Conservation (phyloP, 2,329 filamentous ascomycete genomes). For the Curvularia eragrostidis region DNA sequence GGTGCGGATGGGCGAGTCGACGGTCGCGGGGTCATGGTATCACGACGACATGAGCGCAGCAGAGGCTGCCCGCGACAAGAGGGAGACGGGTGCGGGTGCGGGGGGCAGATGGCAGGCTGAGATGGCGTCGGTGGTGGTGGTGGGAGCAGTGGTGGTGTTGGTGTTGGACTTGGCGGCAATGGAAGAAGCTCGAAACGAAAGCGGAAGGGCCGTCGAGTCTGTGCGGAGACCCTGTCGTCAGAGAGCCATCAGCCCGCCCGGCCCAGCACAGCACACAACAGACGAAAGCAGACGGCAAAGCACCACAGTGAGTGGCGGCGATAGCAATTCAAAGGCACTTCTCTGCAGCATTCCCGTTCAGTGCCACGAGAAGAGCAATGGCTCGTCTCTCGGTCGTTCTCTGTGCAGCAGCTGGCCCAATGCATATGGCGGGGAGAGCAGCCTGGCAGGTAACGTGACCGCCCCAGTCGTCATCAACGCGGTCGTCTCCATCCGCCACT, state of each 20-base stretch:
- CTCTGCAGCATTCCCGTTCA: neutral
- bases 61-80: conserved; percentile 32
- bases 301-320: too few relatives aligned
- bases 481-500: conserved; percentile 13
- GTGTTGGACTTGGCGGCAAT: conserved; percentile 9
- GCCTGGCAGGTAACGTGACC: conserved; percentile 7
- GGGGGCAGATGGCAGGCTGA: conserved; percentile 15
- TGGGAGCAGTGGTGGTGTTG: conserved; percentile 1
- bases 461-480: conserved; percentile 7
- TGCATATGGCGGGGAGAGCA: neutral
- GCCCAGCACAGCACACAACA: too few relatives aligned
- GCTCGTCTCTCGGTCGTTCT: too few relatives aligned
- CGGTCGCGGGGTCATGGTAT: conserved; percentile 43
- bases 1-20: conserved; percentile 29
- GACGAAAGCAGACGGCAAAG: too few relatives aligned
- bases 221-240: conserved; percentile 21
- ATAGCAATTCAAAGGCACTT: neutral
- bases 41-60: conserved; percentile 47
- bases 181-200: conserved; percentile 25
- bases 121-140: conserved; percentile 9
- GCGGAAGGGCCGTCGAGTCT: conserved; percentile 18
- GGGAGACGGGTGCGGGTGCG: conserved; percentile 16
- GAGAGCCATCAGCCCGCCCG: conserved; percentile 1
- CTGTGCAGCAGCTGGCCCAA: too few relatives aligned
- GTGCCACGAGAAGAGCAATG: neutral